These are phyloP conservation scores for Sarocladium strictum DNA, from an alignment of 2,329 filamentous ascomycete species.

Conservation along the genomic window DNA sequence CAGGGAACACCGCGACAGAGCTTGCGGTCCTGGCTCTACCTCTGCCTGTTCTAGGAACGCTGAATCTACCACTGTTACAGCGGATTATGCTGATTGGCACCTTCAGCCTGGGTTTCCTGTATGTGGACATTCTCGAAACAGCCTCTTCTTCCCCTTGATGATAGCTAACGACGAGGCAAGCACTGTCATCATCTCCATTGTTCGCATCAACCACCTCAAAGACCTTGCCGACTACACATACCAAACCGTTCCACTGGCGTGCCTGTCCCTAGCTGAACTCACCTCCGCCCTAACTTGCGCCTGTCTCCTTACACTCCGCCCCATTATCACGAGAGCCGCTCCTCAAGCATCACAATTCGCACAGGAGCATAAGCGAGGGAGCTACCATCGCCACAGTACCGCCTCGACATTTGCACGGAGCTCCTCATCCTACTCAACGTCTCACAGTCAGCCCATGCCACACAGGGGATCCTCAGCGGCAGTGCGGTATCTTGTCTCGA, in stretches of 20 bases:
- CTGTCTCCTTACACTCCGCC: conserved; percentile 19
- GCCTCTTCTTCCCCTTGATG: not conserved
- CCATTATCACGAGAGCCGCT: conserved; percentile 12
- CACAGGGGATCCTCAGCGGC: conserved; percentile 6
- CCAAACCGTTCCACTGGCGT: conserved; percentile 14
- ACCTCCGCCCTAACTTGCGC: conserved; percentile 17
- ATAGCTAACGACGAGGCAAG: conserved; percentile 8
- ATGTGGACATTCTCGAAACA: conserved; percentile 1
- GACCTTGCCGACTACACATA: conserved; percentile 16
- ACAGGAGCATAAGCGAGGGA: not conserved
- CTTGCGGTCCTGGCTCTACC: conserved; percentile 20
- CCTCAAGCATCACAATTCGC: not conserved
- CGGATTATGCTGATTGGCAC: conserved; percentile 20
- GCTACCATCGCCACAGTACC: not conserved
- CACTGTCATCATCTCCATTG: conserved; percentile 18
- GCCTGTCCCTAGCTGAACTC: conserved; percentile 19
- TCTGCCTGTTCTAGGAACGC: conserved; percentile 18
- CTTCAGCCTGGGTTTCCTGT: conserved; percentile 24
- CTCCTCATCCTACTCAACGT: not conserved
- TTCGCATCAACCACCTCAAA: conserved; percentile 17
- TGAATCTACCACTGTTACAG: conserved; percentile 17
- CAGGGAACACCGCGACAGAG: conserved; percentile 22
- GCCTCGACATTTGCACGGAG: not conserved
- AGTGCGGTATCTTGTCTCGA: not conserved
- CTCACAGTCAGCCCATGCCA: not conserved